Percentiles rank a stretch among this genome's conserved stretches.
Conservation (phyloP, 371 early-diverging fungal species). For the Actinomortierella wolfii region DNA sequence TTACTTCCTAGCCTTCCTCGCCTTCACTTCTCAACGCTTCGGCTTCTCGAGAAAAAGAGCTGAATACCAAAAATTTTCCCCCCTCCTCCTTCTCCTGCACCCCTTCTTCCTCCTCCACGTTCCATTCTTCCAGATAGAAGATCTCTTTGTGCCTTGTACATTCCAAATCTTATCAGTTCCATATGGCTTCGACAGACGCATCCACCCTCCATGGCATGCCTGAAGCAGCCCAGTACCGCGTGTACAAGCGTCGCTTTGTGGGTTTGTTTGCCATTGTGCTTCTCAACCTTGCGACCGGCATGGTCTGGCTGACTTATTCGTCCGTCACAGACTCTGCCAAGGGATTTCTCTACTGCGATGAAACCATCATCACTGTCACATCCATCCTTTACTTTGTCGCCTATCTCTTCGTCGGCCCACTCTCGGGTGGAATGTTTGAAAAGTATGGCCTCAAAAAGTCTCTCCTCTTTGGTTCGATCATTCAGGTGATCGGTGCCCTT, state of each 20-base stretch:
- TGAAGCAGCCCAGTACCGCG: slow-evolving; percentile 12
- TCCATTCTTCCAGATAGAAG: slow-evolving; percentile 2
- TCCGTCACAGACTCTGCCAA: slow-evolving; percentile 21
- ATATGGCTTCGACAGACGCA: no score
- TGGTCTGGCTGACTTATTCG: slow-evolving; percentile 45
- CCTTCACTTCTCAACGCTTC: no score
- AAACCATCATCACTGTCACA: slow-evolving; percentile 46
- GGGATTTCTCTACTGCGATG: slow-evolving; percentile 28
- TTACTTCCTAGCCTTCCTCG: no score
- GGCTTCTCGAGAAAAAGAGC: no score
- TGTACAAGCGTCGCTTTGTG: slow-evolving; percentile 32
- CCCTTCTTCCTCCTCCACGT: background rate
- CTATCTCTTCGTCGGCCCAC: slow-evolving; percentile 50
- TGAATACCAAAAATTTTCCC: background rate
- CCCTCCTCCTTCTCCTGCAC: slow-evolving; percentile 1
- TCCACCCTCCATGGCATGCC: no score
- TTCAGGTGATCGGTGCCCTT: slow-evolving; percentile 61
- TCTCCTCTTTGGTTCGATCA: slow-evolving; percentile 53
- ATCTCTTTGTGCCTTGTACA: no score
- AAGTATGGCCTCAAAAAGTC: slow-evolving; percentile 52
- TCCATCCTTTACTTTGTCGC: slow-evolving; percentile 55
- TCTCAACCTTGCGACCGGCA: slow-evolving; percentile 42
- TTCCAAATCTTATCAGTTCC: background rate
- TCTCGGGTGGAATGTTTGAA: slow-evolving; percentile 55
- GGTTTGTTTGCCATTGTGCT: slow-evolving; percentile 44